phyloP scores from a whole-genome alignment of 192 early-diverging fungal species.

The Jimgerdemannia flammicorona region DNA sequence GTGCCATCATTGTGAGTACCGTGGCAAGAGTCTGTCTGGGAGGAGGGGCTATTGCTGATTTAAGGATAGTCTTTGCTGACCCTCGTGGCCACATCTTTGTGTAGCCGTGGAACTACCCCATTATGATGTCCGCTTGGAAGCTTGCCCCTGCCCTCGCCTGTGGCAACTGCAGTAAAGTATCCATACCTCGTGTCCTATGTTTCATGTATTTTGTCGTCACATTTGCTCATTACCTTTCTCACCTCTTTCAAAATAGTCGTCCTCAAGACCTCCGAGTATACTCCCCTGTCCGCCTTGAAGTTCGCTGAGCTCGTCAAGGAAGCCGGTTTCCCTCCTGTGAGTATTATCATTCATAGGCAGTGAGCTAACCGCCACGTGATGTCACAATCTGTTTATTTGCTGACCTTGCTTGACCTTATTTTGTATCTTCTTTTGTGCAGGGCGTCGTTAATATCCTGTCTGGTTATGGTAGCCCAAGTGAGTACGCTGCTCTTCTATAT shows the following conservation, averaged over 20 bases:
- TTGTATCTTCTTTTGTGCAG: neutral
- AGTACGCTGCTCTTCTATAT: neutral
- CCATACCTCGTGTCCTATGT: neutral
- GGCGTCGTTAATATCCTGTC: conserved; percentile 85
- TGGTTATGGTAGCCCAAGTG: conserved; percentile 55
- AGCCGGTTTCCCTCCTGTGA: conserved; percentile 66
- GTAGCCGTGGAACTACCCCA: conserved; percentile 47
- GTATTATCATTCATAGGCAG: neutral
- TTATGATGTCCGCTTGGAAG: conserved; percentile 68
- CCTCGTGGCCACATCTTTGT: neutral
- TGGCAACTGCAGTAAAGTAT: conserved; percentile 55
- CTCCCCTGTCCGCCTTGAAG: conserved; percentile 57
- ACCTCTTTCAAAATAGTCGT: conserved; percentile 42
- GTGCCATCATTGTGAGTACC: conserved; percentile 51
- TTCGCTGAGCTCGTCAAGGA: conserved; percentile 62
- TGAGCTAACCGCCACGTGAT: too few species aligned
- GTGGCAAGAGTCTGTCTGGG: too few species aligned
- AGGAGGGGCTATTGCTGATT: too few species aligned
- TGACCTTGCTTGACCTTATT: neutral
- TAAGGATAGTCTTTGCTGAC: too few species aligned
- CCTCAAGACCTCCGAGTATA: conserved; percentile 73
- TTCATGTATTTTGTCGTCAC: neutral
- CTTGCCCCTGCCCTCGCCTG: conserved; percentile 75
- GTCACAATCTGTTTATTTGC: neutral
- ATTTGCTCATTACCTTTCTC: neutral